Evolutionary conservation across 2,329 filamentous ascomycete species (phyloP).

Genomic region (Tolypocladium album): DNA sequence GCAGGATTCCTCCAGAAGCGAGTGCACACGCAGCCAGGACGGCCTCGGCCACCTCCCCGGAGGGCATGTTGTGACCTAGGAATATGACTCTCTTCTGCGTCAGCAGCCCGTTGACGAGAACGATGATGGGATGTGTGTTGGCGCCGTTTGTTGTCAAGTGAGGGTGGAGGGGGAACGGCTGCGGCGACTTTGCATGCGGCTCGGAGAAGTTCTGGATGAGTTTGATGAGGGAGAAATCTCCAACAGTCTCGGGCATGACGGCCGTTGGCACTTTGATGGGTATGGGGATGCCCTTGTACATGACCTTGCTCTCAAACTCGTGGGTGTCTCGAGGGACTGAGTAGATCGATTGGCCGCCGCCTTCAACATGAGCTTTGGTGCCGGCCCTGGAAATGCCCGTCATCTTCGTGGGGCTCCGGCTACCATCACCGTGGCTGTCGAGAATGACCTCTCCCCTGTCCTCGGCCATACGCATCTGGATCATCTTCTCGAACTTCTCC

Average conservation of each 20-base stretch:
- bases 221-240: constrained; percentile 95
- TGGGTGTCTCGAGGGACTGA: constrained; percentile 86
- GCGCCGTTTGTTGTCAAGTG: constrained; percentile 89
- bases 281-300: constrained; percentile 94
- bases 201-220: constrained; percentile 90
- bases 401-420: constrained; percentile 33
- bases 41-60: constrained; percentile 93
- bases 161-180: constrained; percentile 76
- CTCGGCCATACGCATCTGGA: constrained; percentile 67
- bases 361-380: constrained; percentile 51
- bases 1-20: constrained; percentile 80
- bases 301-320: constrained; percentile 90
- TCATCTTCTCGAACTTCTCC: constrained; percentile 95
- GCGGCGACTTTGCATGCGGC: constrained; percentile 69
- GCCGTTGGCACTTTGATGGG: constrained; percentile 94
- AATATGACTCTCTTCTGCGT: constrained; percentile 97
- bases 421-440: constrained; percentile 28
- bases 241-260: constrained; percentile 88
- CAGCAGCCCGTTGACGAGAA: constrained; percentile 85
- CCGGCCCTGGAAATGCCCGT: constrained; percentile 48
- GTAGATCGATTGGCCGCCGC: constrained; percentile 48
- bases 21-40: constrained; percentile 93
- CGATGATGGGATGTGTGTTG: constrained; percentile 86
- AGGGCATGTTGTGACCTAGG: constrained; percentile 87
- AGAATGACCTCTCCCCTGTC: constrained; percentile 37